Evolutionary conservation across 495 filamentous ascomycete species (phyloP).

Genomic region (Pyrenopolyporus hunteri): DNA sequence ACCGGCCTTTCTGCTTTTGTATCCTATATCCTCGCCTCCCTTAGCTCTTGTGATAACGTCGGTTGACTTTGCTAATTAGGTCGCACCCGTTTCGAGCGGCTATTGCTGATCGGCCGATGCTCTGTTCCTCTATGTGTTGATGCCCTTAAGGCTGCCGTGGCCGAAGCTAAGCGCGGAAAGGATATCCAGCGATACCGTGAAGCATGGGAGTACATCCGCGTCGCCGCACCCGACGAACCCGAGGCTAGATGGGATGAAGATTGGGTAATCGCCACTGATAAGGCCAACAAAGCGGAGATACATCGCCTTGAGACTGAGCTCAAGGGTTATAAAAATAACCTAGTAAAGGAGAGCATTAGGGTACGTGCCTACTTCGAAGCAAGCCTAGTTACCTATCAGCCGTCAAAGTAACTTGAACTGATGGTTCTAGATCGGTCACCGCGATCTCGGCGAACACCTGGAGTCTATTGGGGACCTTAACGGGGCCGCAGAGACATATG

Average conservation of each 20-base stretch:
- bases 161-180: conserved; percentile 76
- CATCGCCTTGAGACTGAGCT: conserved; percentile 80
- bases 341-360: conserved; percentile 96
- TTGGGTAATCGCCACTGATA: conserved; percentile 71
- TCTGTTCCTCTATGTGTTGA: conserved; percentile 80
- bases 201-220: conserved; percentile 66
- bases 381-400: background rate
- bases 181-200: conserved; percentile 74
- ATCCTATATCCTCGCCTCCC: background rate
- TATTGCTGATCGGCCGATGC: conserved; percentile 78
- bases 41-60: conserved; percentile 16
- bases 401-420: background rate
- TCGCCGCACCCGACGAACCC: conserved; percentile 69
- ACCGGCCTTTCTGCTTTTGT: conserved; percentile 16
- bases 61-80: conserved; percentile 52
- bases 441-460: conserved; percentile 55
- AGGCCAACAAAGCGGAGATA: conserved; percentile 67
- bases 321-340: conserved; percentile 93
- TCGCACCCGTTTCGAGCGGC: conserved; percentile 75
- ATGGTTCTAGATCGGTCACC: conserved; percentile 51
- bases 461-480: conserved; percentile 52
- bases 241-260: conserved; percentile 68
- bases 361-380: conserved; percentile 56
- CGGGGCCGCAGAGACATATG: conserved; percentile 48
- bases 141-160: conserved; percentile 76